Evolutionary conservation across 306 rosid species (phyloP).

Genomic region (Aeschynomene evenia): DNA sequence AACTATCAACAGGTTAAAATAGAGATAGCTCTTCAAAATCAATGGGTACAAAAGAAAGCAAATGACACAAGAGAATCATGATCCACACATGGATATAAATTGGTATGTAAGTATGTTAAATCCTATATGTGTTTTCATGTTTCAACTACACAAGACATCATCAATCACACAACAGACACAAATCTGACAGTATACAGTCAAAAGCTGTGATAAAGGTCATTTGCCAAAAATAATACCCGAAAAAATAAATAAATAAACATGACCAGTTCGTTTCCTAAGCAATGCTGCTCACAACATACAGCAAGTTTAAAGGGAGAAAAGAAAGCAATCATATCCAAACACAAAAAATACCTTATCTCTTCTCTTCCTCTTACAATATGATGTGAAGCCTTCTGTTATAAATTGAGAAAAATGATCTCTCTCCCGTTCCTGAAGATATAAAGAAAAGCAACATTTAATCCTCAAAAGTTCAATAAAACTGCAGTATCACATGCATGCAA

Average conservation of each 20-base stretch:
- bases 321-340: neutral
- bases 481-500: neutral
- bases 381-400: conserved; percentile 84
- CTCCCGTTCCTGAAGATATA: conserved; percentile 70
- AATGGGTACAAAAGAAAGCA: neutral
- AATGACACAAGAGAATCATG: neutral
- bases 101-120: neutral
- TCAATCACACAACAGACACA: neutral
- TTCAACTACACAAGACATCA: conserved; percentile 9
- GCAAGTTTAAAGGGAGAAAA: neutral
- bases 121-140: neutral
- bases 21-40: neutral
- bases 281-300: neutral
- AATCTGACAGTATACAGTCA: neutral
- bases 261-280: neutral
- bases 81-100: neutral
- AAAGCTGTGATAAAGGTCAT: neutral
- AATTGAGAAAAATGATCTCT: conserved; percentile 92
- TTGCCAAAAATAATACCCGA: neutral
- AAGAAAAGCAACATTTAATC: conserved; percentile 2
- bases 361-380: conserved; percentile 97
- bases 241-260: neutral
- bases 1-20: neutral
- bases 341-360: conserved; percentile 73
- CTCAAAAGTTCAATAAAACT: neutral